Evolutionary conservation across 73 alveolate genomes (phyloP), one percentile per base, ranked within the genome.

Genomic region (Tetrahymena malaccensis): DNA sequence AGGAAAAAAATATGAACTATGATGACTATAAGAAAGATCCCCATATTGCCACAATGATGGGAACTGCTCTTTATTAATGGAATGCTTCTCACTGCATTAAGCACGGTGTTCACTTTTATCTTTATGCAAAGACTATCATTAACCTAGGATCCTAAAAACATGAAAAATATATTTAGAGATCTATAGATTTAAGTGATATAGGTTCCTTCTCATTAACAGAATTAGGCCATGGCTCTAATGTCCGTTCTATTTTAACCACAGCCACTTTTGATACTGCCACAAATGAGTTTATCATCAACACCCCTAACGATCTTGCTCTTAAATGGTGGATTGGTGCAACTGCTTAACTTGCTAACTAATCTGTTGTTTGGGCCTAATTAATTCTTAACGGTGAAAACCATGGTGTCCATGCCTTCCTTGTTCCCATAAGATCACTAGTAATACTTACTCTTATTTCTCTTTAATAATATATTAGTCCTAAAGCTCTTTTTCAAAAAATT

Each of bases 71-170:
- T 84, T 95, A 95, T 35, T 43, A 83, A 16, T 95, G 40, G 43
- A 94, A 95, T 93, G 95, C 97, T 7, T 94, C 97, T 22, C 94
- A 93, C 35, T 94, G 97, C 85, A 85, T 96, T 11, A 96, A 95
- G 85, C 89, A 95, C 70, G 98, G 96, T 93, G 99, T 97, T 34
- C 99, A 98, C 70, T 96, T 97, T 93, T 96, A 95, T 27, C 94
- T 98, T 11, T 97, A 97, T 94, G 95, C 96, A n/a, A 95, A 95
- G 94, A 97, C 99, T 15, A 96, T 98, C 35, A 85, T 50, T 40
- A 97, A 98, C 94, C 95, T 97, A 44, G 99, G 99, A 34, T 97
- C 99, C 15, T 98, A 97, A 55, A 97, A 96, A 56, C 99, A 98
- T 93, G 94, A 96, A n/a, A 89, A 94, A 34, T 95, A 57, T 85